phyloP scores from a whole-genome alignment of 192 early-diverging fungal species.

The Gigaspora rosea region DNA sequence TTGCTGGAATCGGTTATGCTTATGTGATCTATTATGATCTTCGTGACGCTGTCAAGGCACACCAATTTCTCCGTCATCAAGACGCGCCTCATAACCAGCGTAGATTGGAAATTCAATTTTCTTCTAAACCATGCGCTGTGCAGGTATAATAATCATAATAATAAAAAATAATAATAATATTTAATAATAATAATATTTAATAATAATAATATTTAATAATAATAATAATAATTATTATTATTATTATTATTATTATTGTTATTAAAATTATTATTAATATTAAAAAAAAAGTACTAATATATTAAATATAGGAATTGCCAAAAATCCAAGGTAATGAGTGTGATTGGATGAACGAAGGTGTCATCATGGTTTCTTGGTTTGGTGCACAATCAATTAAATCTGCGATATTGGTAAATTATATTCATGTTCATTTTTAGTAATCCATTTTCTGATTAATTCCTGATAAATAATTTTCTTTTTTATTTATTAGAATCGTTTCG shows the following conservation, averaged over 20 bases:
- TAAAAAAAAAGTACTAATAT: too few species aligned
- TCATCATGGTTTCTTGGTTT: neutral
- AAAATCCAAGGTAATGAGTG: neutral
- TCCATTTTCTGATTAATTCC: neutral
- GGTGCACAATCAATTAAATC: neutral
- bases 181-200: too few species aligned
- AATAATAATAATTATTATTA: too few species aligned
- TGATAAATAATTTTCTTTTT: neutral
- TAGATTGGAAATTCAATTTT: neutral
- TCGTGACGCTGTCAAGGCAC: constrained; percentile 14
- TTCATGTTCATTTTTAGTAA: neutral
- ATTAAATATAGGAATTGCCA: constrained; percentile 6
- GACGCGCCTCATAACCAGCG: neutral
- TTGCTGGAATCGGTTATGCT: constrained; percentile 14
- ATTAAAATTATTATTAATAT: neutral
- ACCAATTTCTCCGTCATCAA: neutral
- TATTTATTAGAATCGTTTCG: neutral
- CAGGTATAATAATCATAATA: neutral
- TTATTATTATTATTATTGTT: too few species aligned
- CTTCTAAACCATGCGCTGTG: neutral
- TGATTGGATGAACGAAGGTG: neutral
- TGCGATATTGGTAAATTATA: neutral
- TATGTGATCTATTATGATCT: constrained; percentile 25
- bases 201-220: too few species aligned
- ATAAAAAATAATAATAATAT: too few species aligned